A percentile compares a stretch with the other conserved stretches of the same genome.
Conservation (phyloP, 352 stramenopile genomes). For the Phytophthora colocasiae region DNA sequence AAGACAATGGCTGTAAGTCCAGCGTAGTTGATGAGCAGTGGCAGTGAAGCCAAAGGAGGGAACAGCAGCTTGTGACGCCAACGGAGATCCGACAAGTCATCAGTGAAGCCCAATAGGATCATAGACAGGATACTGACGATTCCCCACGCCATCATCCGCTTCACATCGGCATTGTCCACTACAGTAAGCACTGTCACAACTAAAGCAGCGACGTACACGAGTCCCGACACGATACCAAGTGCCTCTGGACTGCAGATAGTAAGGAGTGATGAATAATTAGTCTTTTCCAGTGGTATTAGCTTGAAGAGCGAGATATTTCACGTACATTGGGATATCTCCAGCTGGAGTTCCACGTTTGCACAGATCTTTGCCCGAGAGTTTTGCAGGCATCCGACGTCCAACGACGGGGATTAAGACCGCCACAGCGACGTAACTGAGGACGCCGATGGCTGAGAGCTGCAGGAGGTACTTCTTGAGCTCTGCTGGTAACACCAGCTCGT, state of each 20-base stretch:
- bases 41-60: constrained; percentile 96
- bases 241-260: constrained; percentile 74
- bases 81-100: constrained; percentile 97
- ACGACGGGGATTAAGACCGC: constrained; percentile 69
- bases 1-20: constrained; percentile 96
- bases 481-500: constrained; percentile 32
- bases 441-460: constrained; percentile 58
- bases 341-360: constrained; percentile 92
- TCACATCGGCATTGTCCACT: constrained; percentile 70
- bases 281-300: background rate
- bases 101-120: constrained; percentile 92
- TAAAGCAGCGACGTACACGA: constrained; percentile 83
- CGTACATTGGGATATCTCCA: constrained; percentile 89
- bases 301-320: background rate
- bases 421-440: constrained; percentile 68
- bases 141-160: constrained; percentile 85
- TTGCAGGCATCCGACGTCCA: constrained; percentile 70
- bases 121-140: constrained; percentile 91
- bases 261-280: background rate
- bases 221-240: constrained; percentile 87
- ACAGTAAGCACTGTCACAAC: constrained; percentile 75
- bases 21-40: constrained; percentile 96
- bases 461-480: constrained; percentile 55
- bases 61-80: constrained; percentile 98
- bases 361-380: constrained; percentile 93